Conservation (phyloP, 352 stramenopile genomes). For the Peronospora farinosa region DNA sequence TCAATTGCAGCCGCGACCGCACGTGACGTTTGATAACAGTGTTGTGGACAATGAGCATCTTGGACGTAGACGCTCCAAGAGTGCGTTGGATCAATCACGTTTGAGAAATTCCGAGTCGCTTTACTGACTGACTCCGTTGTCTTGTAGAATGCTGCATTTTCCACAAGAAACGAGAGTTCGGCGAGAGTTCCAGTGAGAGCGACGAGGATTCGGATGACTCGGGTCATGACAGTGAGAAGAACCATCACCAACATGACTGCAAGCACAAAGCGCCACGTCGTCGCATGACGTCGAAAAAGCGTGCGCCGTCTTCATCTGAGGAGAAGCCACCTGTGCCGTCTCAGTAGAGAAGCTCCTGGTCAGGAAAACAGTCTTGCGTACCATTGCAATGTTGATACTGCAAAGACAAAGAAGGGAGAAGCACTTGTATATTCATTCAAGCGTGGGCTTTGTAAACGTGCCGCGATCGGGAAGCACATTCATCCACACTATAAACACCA, state of each 20-base stretch:
- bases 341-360: constrained; percentile 14
- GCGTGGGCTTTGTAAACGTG: constrained; percentile 7
- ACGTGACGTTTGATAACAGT: constrained; percentile 84
- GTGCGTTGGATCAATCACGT: constrained; percentile 28
- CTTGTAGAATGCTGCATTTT: constrained; percentile 89
- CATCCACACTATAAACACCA: constrained; percentile 9
- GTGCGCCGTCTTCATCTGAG: constrained; percentile 26
- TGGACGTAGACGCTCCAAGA: constrained; percentile 87
- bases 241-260: constrained; percentile 28
- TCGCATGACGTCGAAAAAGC: constrained; percentile 29
- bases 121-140: constrained; percentile 1
- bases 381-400: constrained; percentile 3
- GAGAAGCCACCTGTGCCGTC: constrained; percentile 25
- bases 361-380: constrained; percentile 6
- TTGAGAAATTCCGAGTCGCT: background rate
- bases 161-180: constrained; percentile 89
- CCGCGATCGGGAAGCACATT: constrained; percentile 9
- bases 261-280: constrained; percentile 25
- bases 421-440: constrained; percentile 25
- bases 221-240: constrained; percentile 8
- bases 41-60: constrained; percentile 92
- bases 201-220: constrained; percentile 68
- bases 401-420: constrained; percentile 7
- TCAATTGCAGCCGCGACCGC: constrained; percentile 70
- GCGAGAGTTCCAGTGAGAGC: constrained; percentile 88